Base-by-base conservation (phyloP, 2,329 filamentous ascomycete genomes). In the Arthrobotrys sphaeroides region DNA sequence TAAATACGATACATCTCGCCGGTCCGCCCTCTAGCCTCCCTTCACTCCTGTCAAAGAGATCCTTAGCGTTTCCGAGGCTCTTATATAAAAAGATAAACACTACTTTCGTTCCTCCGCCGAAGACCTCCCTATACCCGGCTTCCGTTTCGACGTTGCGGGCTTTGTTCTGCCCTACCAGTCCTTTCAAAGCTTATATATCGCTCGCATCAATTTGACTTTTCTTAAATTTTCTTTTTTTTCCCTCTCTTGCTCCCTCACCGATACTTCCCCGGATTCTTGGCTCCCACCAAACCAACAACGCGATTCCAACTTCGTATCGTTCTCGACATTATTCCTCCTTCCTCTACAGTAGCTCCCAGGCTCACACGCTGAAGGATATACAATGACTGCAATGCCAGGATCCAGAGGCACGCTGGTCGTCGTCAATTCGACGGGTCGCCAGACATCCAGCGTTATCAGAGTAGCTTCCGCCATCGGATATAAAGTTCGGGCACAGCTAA, bases 391-490 rank as follows among this genome's bases (percentile, higher is more conserved):
- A 22, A 73, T 73, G 24, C 61, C 69, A 20, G 62, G 45, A n/a
- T 68, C 45, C 12, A 74, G 70, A 31, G 70, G 70, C 16, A 95
- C 91, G 66, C 93, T 96, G 81, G 94, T 94, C 81, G 90, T 97
- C 81, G 94, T 98, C 84, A 98, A 98, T 84, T 93, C 93, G 82
- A 94, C 93, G 82, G 95, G 95, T 81, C 91, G 95, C 80, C 95
- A 99, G 86, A 93, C 94, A 78, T 94, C 94, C 72, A 97, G 94
- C 73, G 89, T 99, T 81, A 95, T 97, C 80, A 91, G 95, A 79
- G 93, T 97, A 81, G 94, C 94, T 70, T 92, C 92, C 47, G 95
- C 95, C 74, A 90, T 98, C 67, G 95, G 95, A 78, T 98, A 95
- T 85, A 89, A 90, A 82, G 94, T 99, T 69, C 91, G 92, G 81